These are phyloP conservation scores for Anthracocystis setariae DNA, from an alignment of 1,284 basidiomycete species.

Conservation along the genomic window DNA sequence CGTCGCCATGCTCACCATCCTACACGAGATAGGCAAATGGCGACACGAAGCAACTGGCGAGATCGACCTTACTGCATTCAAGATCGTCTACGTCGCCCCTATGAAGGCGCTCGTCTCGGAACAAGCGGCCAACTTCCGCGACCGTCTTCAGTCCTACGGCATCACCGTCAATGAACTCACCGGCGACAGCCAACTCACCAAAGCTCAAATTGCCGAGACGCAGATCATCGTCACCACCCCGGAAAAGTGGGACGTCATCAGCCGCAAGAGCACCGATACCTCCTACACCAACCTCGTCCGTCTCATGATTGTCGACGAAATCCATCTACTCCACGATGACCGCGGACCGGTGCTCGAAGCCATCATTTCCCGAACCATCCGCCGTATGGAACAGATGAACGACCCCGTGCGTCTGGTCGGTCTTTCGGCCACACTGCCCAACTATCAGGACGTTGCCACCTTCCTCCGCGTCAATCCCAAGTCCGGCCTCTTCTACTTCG, in stretches of 20 bases:
- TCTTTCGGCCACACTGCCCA: constrained; percentile 94
- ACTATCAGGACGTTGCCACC: constrained; percentile 97
- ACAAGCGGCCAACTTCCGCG: constrained; percentile 65
- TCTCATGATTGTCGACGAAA: constrained; percentile 97
- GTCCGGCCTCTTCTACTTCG: constrained; percentile 96
- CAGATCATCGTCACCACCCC: constrained; percentile 99
- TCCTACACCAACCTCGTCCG: constrained; percentile 97
- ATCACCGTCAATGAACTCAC: constrained; percentile 94
- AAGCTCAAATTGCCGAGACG: constrained; percentile 94
- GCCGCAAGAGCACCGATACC: constrained; percentile 95
- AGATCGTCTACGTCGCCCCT: constrained; percentile 97
- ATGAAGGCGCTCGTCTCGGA: constrained; percentile 76
- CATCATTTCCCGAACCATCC: constrained; percentile 88
- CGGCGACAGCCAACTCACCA: constrained; percentile 97
- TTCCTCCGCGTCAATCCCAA: constrained; percentile 94
- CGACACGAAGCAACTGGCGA: constrained; percentile 79
- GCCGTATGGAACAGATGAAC: constrained; percentile 84
- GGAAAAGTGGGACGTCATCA: constrained; percentile 97
- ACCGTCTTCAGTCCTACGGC: constrained; percentile 83
- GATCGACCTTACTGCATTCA: constrained; percentile 92
- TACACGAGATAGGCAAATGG: constrained; percentile 64
- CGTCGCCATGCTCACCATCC: constrained; percentile 83
- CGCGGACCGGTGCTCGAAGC: constrained; percentile 96
- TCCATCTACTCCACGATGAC: constrained; percentile 96
- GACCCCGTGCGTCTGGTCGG: constrained; percentile 92